phyloP scores from a whole-genome alignment of 768 basidiomycete species.

The Mycena epipterygia region DNA sequence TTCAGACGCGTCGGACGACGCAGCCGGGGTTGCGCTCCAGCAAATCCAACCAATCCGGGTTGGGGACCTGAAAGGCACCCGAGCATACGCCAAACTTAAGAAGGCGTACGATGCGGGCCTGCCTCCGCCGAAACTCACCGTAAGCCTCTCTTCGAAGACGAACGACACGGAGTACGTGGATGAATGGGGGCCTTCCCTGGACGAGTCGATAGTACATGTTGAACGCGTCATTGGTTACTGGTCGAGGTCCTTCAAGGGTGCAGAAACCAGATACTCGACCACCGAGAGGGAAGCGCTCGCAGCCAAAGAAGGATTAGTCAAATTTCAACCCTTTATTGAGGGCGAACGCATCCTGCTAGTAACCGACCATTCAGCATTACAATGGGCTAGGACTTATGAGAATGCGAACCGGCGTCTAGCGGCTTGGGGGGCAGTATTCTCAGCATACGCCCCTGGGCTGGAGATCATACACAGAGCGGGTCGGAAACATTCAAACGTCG shows the following conservation, averaged over 20 bases:
- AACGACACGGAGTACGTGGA: too few relatives aligned
- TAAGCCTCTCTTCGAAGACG: too few relatives aligned
- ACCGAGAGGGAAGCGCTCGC: slow-evolving; percentile 47
- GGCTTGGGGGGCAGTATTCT: slow-evolving; percentile 43
- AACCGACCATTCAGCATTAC: slow-evolving; percentile 27
- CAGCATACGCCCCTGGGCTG: slow-evolving; percentile 13
- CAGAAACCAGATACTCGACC: slow-evolving; percentile 42
- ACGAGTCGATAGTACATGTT: too few relatives aligned
- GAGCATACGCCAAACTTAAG: slow-evolving; percentile 1
- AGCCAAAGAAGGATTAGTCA: slow-evolving; percentile 42
- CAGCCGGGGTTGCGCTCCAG: slow-evolving; percentile 23
- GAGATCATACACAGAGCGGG: slow-evolving; percentile 17
- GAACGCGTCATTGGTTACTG: slow-evolving; percentile 11
- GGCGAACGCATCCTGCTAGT: slow-evolving; percentile 39
- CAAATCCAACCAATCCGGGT: slow-evolving; percentile 32
- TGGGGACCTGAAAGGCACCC: slow-evolving; percentile 26
- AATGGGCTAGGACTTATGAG: slow-evolving; percentile 27
- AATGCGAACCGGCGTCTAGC: slow-evolving; percentile 30
- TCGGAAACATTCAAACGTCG: slow-evolving; percentile 18
- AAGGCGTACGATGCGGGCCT: slow-evolving; percentile 22
- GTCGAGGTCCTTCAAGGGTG: slow-evolving; percentile 36
- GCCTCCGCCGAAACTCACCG: not conserved
- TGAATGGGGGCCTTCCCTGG: too few relatives aligned
- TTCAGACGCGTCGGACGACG: slow-evolving; percentile 38
- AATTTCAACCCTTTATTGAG: slow-evolving; percentile 47